A percentile compares a stretch with the other conserved stretches of the same genome.
Conservation (phyloP, 139 green algal genomes). For the Picochlorum sp. region DNA sequence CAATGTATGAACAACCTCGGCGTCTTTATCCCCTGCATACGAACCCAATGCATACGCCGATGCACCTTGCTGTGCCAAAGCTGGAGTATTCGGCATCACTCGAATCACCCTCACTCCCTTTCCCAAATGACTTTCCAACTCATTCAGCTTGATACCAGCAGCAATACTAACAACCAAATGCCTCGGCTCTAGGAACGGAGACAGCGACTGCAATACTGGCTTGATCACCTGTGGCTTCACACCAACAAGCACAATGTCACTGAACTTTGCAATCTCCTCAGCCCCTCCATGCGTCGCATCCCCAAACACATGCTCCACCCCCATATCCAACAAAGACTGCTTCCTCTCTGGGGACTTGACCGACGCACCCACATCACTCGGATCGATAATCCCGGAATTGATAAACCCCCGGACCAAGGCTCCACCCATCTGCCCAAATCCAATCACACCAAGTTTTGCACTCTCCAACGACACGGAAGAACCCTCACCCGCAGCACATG, state of each 20-base stretch:
- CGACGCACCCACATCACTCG: constrained; percentile 11
- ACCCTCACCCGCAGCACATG: background rate
- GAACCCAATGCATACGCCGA: constrained; percentile 26
- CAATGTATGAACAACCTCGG: constrained; percentile 41
- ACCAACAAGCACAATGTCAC: constrained; percentile 14
- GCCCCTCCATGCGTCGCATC: constrained; percentile 9
- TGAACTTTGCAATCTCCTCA: background rate
- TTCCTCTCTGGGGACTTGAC: constrained; percentile 15
- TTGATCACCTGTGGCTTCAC: constrained; percentile 85
- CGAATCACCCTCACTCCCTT: constrained; percentile 16
- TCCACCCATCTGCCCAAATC: constrained; percentile 54
- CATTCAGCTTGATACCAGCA: constrained; percentile 70
- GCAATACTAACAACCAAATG: constrained; percentile 84
- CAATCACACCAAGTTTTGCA: constrained; percentile 43
- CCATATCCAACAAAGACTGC: constrained; percentile 16
- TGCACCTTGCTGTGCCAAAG: constrained; percentile 60
- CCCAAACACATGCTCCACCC: constrained; percentile 20
- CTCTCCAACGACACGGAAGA: background rate
- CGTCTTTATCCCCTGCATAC: constrained; percentile 43
- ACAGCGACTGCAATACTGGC: constrained; percentile 40
- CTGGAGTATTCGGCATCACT: constrained; percentile 94
- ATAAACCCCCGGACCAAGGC: constrained; percentile 55
- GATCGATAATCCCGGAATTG: constrained; percentile 7
- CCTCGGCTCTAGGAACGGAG: constrained; percentile 37
- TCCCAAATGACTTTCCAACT: constrained; percentile 22